These are phyloP conservation scores for Osmanthus fragrans DNA, from an alignment of 257 asterid species.

Conservation along the genomic window DNA sequence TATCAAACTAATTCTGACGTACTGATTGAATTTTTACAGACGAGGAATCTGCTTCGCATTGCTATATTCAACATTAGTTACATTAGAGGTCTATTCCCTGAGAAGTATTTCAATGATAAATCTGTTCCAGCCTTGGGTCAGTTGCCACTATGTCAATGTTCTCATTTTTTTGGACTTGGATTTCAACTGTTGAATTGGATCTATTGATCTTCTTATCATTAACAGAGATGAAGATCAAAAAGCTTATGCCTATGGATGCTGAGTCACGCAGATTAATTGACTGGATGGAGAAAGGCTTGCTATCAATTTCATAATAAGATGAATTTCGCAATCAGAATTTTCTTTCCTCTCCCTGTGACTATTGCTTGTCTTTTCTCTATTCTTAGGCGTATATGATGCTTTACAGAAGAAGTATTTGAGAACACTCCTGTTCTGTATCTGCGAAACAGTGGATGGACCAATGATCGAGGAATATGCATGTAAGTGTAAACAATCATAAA, in stretches of 20 bases:
- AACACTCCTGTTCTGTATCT: constrained; percentile 83
- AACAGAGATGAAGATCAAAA: constrained; percentile 93
- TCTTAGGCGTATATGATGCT: constrained; percentile 91
- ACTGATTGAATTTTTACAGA: constrained; percentile 46
- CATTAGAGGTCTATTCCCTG: constrained; percentile 95
- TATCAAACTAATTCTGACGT: not conserved
- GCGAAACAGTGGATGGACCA: constrained; percentile 81
- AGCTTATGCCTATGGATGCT: constrained; percentile 97
- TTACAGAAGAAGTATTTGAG: constrained; percentile 87
- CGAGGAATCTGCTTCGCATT: constrained; percentile 51
- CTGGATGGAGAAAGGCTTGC: constrained; percentile 96
- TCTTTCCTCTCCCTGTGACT: constrained; percentile 19
- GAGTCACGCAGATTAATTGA: constrained; percentile 95
- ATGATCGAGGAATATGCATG: constrained; percentile 94
- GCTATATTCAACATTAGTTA: constrained; percentile 96
- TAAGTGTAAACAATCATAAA: constrained; percentile 35
- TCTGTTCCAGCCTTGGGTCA: constrained; percentile 92
- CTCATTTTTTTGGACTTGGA: not conserved
- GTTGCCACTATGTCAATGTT: constrained; percentile 1
- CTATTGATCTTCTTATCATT: constrained; percentile 19
- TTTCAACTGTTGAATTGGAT: constrained; percentile 13
- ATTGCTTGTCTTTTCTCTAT: constrained; percentile 16
- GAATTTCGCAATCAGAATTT: constrained; percentile 5
- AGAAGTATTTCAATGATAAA: constrained; percentile 86
- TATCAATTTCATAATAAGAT: not conserved